These are phyloP conservation scores for Massarina eburnea DNA, from an alignment of 2,329 filamentous ascomycete genomes.

Conservation along the genomic window DNA sequence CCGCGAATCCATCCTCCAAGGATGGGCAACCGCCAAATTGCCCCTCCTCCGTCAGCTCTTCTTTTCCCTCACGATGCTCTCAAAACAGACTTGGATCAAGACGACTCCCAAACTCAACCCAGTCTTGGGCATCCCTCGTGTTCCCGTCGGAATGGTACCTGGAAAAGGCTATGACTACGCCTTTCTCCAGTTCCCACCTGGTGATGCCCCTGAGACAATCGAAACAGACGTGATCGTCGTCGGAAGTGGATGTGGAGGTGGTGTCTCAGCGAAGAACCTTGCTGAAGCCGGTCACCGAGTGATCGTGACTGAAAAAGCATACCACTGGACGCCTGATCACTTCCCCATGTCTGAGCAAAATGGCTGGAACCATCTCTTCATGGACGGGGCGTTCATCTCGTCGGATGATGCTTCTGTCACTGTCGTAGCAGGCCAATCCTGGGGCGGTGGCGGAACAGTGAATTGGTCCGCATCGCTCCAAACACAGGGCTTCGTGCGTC, in stretches of 20 bases:
- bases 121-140: constrained; percentile 60
- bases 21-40: constrained; percentile 63
- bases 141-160: constrained; percentile 57
- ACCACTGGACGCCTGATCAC: constrained; percentile 71
- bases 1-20: constrained; percentile 63
- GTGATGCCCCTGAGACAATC: constrained; percentile 58
- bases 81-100: constrained; percentile 58
- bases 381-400: constrained; percentile 63
- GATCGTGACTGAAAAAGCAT: constrained; percentile 79
- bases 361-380: constrained; percentile 66
- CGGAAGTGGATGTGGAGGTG: constrained; percentile 84
- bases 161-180: constrained; percentile 58
- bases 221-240: constrained; percentile 83
- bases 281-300: constrained; percentile 75
- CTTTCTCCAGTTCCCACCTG: constrained; percentile 64
- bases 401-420: constrained; percentile 55
- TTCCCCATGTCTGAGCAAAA: constrained; percentile 72
- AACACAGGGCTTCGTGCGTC: constrained; percentile 73
- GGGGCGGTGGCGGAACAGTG: constrained; percentile 84
- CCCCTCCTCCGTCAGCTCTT: constrained; percentile 57
- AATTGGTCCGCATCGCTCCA: constrained; percentile 76
- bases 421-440: constrained; percentile 69
- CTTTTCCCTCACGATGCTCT: constrained; percentile 58
- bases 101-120: constrained; percentile 58
- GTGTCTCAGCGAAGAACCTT: constrained; percentile 77